Conservation (phyloP, 1,139 yeast genomes). For the Scheffersomyces parashehatae region DNA sequence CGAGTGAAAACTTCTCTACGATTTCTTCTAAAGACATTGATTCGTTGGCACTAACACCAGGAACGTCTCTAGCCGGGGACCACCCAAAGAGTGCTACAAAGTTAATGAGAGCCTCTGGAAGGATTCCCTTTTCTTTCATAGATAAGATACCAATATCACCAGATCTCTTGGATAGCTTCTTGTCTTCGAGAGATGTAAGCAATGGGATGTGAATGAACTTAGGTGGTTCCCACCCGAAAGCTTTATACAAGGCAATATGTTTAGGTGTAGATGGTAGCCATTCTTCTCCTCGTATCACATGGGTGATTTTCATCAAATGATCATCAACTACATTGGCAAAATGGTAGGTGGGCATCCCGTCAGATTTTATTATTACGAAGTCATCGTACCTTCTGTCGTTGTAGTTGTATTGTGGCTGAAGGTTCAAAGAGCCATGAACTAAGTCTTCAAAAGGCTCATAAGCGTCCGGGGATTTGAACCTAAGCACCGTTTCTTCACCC, state of each 20-base stretch:
- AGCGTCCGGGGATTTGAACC: slow-evolving; percentile 67
- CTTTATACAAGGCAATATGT: slow-evolving; percentile 81
- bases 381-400: slow-evolving; percentile 83
- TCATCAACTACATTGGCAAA: slow-evolving; percentile 96
- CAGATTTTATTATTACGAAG: slow-evolving; percentile 84
- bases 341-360: slow-evolving; percentile 93
- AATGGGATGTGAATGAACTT: slow-evolving; percentile 86
- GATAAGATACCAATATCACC: slow-evolving; percentile 75
- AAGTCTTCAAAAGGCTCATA: slow-evolving; percentile 72
- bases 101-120: slow-evolving; percentile 86
- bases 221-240: slow-evolving; percentile 88
- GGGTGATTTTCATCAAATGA: slow-evolving; percentile 87
- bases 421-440: slow-evolving; percentile 71
- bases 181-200: slow-evolving; percentile 70
- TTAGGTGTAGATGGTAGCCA: slow-evolving; percentile 97
- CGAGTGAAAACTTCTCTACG: slow-evolving; percentile 50
- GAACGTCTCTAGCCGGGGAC: slow-evolving; percentile 68
- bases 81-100: slow-evolving; percentile 93
- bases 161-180: slow-evolving; percentile 81
- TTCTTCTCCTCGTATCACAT: slow-evolving; percentile 95
- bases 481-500: slow-evolving; percentile 43
- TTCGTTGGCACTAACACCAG: slow-evolving; percentile 59
- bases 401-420: slow-evolving; percentile 77
- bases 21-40: slow-evolving; percentile 58
- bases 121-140: slow-evolving; percentile 59